A percentile compares a stretch with the other conserved stretches of the same genome.
These are phyloP conservation scores for Crucihimalaya himalaica DNA, from an alignment of 345 rosid genomes.

Conservation along the genomic window DNA sequence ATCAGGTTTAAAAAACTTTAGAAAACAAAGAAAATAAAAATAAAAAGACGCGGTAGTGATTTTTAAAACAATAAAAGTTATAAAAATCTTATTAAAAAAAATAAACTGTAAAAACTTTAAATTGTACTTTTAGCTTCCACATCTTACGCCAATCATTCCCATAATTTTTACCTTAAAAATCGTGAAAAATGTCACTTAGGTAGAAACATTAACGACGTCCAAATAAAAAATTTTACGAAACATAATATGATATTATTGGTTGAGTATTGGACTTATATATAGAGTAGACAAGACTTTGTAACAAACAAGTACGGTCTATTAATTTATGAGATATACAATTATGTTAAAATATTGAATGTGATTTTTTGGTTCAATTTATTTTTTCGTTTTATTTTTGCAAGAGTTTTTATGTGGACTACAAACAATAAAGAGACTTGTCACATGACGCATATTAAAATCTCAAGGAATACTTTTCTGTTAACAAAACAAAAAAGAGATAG, in stretches of 20 bases:
- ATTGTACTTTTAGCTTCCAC: too few species aligned
- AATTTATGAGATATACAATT: neutral
- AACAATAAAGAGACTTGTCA: slow-evolving; percentile 31
- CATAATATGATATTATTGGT: neutral
- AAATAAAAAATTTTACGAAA: neutral
- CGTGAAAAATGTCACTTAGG: neutral
- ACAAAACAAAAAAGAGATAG: neutral
- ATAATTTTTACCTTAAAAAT: too few species aligned
- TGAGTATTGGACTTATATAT: neutral
- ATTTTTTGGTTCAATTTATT: neutral
- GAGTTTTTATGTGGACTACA: slow-evolving; percentile 32
- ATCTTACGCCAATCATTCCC: too few species aligned
- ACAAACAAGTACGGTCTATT: slow-evolving; percentile 17
- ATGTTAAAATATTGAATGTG: neutral
- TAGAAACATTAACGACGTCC: neutral
- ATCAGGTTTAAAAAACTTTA: too few species aligned
- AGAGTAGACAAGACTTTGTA: slow-evolving; percentile 21
- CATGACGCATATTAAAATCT: slow-evolving; percentile 13
- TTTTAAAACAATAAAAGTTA: too few species aligned
- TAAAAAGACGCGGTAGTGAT: too few species aligned
- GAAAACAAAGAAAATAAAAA: too few species aligned
- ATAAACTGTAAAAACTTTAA: too few species aligned
- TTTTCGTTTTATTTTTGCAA: neutral
- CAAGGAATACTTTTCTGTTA: neutral
- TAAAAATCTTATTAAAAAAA: too few species aligned